Conservation (phyloP, 495 filamentous ascomycete genomes). For the Hypoxylon cercidicola region DNA sequence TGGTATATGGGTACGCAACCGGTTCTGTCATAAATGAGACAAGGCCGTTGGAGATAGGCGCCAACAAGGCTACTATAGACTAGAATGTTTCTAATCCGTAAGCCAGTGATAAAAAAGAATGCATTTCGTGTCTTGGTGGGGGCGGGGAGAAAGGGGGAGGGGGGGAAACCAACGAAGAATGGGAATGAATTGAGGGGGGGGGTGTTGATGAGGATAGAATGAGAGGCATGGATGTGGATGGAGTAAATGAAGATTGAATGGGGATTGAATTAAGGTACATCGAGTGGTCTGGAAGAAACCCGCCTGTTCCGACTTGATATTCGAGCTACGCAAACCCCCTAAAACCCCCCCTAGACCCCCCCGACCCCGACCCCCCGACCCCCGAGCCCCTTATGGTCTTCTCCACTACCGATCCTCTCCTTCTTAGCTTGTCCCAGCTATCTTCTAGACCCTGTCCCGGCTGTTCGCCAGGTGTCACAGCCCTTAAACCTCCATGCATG, state of each 20-base stretch:
- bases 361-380: too few relatives aligned
- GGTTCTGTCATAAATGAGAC: constrained; percentile 38
- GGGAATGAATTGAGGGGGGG: too few relatives aligned
- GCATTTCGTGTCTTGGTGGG: constrained; percentile 20
- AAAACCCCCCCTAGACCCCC: too few relatives aligned
- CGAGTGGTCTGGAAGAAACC: constrained; percentile 39
- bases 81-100: background rate
- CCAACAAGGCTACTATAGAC: constrained; percentile 15
- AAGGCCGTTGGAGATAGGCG: constrained; percentile 22
- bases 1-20: constrained; percentile 13
- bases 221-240: too few relatives aligned
- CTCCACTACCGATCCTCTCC: too few relatives aligned
- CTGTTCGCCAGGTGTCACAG: constrained; percentile 23
- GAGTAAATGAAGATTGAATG: background rate
- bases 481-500: too few relatives aligned
- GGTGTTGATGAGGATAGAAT: too few relatives aligned
- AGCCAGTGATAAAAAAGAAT: background rate
- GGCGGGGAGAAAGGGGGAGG: constrained; percentile 14
- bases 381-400: too few relatives aligned
- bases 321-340: too few relatives aligned
- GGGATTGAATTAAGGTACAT: constrained; percentile 25
- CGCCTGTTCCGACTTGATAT: constrained; percentile 28
- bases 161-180: too few relatives aligned
- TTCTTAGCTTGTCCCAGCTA: constrained; percentile 11
- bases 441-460: constrained; percentile 34